Conservation (phyloP, 106 monocot species). For the Amphibolis antarctica region DNA sequence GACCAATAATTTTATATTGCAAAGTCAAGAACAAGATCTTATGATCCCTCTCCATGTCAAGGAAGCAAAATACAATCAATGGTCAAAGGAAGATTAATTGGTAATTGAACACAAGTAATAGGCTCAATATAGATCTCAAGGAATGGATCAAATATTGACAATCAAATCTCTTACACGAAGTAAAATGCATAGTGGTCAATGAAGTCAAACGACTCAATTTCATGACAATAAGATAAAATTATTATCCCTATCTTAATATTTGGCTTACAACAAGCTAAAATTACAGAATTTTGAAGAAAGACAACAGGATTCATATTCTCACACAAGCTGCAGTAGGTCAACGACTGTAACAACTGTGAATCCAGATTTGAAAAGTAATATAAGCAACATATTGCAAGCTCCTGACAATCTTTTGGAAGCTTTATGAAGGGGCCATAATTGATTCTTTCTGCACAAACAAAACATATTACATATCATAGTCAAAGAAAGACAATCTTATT, state of each 20-base stretch:
- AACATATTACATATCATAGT: not conserved
- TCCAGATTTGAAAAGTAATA: constrained; percentile 65
- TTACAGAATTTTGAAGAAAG: not conserved
- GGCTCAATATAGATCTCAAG: too few relatives aligned
- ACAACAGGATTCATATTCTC: constrained; percentile 12
- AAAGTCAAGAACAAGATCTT: too few relatives aligned
- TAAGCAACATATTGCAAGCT: constrained; percentile 50
- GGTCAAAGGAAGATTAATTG: too few relatives aligned
- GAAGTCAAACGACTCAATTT: too few relatives aligned
- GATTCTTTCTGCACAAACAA: constrained; percentile 30
- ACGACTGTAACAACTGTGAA: constrained; percentile 38
- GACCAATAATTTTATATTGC: too few relatives aligned
- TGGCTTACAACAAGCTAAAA: not conserved
- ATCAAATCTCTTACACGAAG: too few relatives aligned
- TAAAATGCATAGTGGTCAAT: too few relatives aligned
- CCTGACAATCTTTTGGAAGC: constrained; percentile 65
- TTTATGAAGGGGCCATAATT: constrained; percentile 51
- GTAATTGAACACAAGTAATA: too few relatives aligned
- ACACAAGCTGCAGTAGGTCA: constrained; percentile 65
- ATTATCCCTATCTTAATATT: not conserved
- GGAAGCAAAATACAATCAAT: too few relatives aligned
- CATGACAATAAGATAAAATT: not conserved
- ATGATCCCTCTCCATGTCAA: too few relatives aligned
- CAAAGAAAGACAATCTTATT: not conserved
- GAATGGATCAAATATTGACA: too few relatives aligned